Conservation (phyloP, 2,329 filamentous ascomycete species). For the Lecanicillium sp. region DNA sequence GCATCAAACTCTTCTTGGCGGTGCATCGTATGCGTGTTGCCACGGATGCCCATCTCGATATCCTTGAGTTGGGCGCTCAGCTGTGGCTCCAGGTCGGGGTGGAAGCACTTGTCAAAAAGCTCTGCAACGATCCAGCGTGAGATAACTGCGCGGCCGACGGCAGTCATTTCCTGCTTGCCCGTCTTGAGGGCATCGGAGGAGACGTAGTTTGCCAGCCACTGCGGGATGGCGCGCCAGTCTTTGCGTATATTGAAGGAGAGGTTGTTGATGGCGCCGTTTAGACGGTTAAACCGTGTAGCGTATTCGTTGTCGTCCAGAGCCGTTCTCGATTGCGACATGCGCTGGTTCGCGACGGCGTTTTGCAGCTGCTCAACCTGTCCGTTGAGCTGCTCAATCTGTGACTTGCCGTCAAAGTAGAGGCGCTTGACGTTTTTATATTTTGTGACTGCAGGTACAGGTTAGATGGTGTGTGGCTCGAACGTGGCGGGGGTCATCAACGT, state of each 20-base stretch:
- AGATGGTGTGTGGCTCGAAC: no score
- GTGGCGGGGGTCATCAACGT: no score
- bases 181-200: slow-evolving; percentile 80
- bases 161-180: slow-evolving; percentile 97
- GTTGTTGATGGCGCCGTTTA: slow-evolving; percentile 92
- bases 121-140: slow-evolving; percentile 86
- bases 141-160: slow-evolving; percentile 82
- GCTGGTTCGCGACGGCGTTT: slow-evolving; percentile 94
- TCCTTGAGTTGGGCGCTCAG: slow-evolving; percentile 75
- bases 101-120: slow-evolving; percentile 87
- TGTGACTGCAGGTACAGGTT: slow-evolving; percentile 54
- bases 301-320: slow-evolving; percentile 96
- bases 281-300: slow-evolving; percentile 75
- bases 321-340: slow-evolving; percentile 88
- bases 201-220: slow-evolving; percentile 73
- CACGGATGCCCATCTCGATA: slow-evolving; percentile 82
- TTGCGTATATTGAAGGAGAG: slow-evolving; percentile 94
- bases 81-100: slow-evolving; percentile 72
- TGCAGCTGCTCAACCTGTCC: slow-evolving; percentile 89
- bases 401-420: slow-evolving; percentile 93
- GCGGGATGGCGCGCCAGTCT: slow-evolving; percentile 77
- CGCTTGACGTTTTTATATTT: slow-evolving; percentile 99
- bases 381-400: slow-evolving; percentile 82
- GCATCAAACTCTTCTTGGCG: slow-evolving; percentile 87
- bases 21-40: slow-evolving; percentile 64